A percentile compares a stretch with the other conserved stretches of the same genome.
Conservation (phyloP, 139 green algal genomes). For the Chlamydomonas sphaeroides region DNA sequence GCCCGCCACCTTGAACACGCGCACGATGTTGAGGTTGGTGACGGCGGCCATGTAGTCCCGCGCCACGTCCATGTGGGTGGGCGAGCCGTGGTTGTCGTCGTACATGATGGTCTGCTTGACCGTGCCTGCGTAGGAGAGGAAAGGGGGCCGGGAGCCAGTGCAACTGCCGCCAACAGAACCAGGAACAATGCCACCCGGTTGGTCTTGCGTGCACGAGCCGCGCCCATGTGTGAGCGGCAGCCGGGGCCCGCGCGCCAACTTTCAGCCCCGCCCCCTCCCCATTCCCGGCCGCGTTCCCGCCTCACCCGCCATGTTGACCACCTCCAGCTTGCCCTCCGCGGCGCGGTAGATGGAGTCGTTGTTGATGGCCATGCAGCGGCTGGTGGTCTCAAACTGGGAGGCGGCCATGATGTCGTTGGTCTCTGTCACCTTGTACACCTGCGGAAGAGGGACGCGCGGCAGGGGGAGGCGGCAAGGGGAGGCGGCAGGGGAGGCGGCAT, state of each 20-base stretch:
- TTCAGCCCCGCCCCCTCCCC: no score
- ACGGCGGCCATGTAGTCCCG: slow-evolving; percentile 62
- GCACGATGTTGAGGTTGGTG: slow-evolving; percentile 52
- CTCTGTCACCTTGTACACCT: slow-evolving; percentile 51
- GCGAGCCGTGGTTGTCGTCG: slow-evolving; percentile 59
- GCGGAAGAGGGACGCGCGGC: no score
- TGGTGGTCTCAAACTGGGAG: slow-evolving; percentile 43
- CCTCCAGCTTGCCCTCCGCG: slow-evolving; percentile 58
- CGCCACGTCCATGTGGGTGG: slow-evolving; percentile 52
- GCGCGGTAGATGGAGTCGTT: slow-evolving; percentile 67
- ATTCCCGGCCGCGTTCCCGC: no score
- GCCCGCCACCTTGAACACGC: slow-evolving; percentile 68
- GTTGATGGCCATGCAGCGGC: slow-evolving; percentile 64
- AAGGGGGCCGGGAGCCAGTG: no score
- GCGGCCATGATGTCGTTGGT: slow-evolving; percentile 23
- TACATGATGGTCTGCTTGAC: slow-evolving; percentile 72
- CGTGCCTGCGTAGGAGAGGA: slow-evolving; percentile 48
- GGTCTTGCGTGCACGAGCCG: no score
- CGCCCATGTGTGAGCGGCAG: no score
- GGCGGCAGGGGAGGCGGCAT: no score
- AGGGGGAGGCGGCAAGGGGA: no score
- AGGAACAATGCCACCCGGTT: no score
- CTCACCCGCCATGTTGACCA: slow-evolving; percentile 64
- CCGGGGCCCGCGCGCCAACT: no score
- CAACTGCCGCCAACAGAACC: no score